These are phyloP conservation scores for Cladosporium sp. DNA, from an alignment of 2,329 filamentous ascomycete species.

Conservation along the genomic window DNA sequence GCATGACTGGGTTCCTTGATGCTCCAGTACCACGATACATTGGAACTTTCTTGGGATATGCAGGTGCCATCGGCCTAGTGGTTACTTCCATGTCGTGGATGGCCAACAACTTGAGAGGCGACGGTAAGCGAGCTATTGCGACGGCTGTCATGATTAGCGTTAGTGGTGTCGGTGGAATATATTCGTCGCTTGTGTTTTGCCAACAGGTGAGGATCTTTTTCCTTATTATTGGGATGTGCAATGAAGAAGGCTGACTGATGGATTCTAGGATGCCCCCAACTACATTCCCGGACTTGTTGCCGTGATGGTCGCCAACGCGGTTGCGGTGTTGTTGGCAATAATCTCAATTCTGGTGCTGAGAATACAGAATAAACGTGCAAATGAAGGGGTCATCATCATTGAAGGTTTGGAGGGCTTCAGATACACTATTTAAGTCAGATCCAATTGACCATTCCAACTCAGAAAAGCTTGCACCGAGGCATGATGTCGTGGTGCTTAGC, in stretches of 20 bases:
- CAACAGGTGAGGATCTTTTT: constrained; percentile 23
- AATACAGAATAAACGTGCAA: constrained; percentile 26
- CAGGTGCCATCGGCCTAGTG: constrained; percentile 74
- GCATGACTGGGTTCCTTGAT: constrained; percentile 57
- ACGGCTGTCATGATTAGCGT: constrained; percentile 25
- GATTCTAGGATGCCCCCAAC: constrained; percentile 24
- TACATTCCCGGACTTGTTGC: constrained; percentile 30
- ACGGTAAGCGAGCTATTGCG: constrained; percentile 25
- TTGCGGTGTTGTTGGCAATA: constrained; percentile 20
- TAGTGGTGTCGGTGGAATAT: constrained; percentile 23
- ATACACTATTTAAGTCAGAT: constrained; percentile 19
- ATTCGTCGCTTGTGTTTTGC: constrained; percentile 25
- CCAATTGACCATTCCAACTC: no score
- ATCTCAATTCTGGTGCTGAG: constrained; percentile 26
- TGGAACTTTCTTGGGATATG: constrained; percentile 72
- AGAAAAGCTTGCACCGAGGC: not conserved
- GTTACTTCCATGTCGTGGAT: constrained; percentile 74
- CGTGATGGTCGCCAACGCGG: constrained; percentile 20
- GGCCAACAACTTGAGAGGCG: constrained; percentile 69
- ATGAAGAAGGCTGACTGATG: no score
- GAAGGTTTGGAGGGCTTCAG: constrained; percentile 27
- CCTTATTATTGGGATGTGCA: no score
- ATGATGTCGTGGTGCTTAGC: no score
- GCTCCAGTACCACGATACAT: constrained; percentile 65
- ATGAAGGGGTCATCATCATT: constrained; percentile 23